Percentiles rank a stretch among this genome's conserved stretches.
Evolutionary conservation across 1,284 basidiomycete genomes (phyloP).

Genomic region (Papiliotrema terrestris): DNA sequence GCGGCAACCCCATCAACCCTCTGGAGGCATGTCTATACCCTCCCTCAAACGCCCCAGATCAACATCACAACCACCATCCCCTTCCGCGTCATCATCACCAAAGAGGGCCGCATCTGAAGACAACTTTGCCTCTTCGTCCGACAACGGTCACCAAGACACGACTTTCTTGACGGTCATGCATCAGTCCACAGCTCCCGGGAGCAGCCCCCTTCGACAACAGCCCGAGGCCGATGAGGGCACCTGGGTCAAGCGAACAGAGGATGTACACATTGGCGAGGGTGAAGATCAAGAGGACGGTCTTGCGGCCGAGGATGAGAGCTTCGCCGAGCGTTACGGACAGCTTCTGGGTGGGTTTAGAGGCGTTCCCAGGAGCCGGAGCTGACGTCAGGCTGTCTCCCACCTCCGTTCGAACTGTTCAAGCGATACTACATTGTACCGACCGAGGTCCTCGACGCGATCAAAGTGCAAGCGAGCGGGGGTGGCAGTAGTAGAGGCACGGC

Average conservation of each 20-base stretch:
- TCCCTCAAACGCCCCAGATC: conserved; percentile 32
- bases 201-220: conserved; percentile 25
- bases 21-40: neutral
- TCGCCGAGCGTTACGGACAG: conserved; percentile 20
- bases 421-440: conserved; percentile 41
- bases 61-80: conserved; percentile 29
- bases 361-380: neutral
- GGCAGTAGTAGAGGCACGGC: too few species aligned
- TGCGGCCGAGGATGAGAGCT: conserved; percentile 2
- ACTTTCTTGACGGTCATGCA: conserved; percentile 5
- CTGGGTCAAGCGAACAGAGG: conserved; percentile 40
- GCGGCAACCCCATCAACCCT: neutral
- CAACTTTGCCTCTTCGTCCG: conserved; percentile 25
- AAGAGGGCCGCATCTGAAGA: conserved; percentile 48
- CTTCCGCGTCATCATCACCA: conserved; percentile 32
- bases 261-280: conserved; percentile 30
- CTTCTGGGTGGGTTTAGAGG: conserved; percentile 19
- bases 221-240: conserved; percentile 6
- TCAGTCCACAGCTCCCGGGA: conserved; percentile 5
- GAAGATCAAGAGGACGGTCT: neutral
- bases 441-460: neutral
- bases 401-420: conserved; percentile 28
- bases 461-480: too few species aligned
- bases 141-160: conserved; percentile 6
- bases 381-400: conserved; percentile 8